Conservation (phyloP, 1,284 basidiomycete genomes). For the Ceratobasidium sp. region DNA sequence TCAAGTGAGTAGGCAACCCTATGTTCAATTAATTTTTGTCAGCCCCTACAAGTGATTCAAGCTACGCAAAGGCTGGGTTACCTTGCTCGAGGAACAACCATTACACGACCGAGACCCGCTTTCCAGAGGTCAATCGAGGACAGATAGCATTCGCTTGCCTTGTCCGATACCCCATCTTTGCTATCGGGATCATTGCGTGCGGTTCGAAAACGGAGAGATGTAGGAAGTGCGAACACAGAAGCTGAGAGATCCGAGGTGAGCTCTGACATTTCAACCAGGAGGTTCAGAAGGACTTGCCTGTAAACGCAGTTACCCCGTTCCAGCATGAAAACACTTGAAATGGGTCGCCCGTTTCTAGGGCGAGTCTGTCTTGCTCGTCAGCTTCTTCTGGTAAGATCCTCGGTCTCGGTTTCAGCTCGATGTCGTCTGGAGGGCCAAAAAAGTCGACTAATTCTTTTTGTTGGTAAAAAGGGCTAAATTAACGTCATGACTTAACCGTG, state of each 20-base stretch:
- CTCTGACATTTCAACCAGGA: constrained; percentile 53
- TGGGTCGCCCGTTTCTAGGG: constrained; percentile 55
- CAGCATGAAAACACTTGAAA: constrained; percentile 62
- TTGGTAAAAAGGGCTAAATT: constrained; percentile 48
- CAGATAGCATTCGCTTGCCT: constrained; percentile 57
- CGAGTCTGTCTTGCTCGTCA: constrained; percentile 52
- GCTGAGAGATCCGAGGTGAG: constrained; percentile 57
- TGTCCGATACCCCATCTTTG: constrained; percentile 52
- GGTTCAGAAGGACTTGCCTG: constrained; percentile 53
- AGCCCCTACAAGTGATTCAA: background rate
- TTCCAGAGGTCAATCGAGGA: constrained; percentile 60
- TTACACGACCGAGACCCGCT: constrained; percentile 56
- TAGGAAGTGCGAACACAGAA: constrained; percentile 52
- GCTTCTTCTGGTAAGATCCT: constrained; percentile 53
- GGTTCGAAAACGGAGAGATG: constrained; percentile 48
- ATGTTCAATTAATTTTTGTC: background rate
- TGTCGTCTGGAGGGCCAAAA: constrained; percentile 47
- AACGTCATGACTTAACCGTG: background rate
- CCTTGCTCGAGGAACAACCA: constrained; percentile 54
- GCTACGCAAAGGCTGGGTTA: constrained; percentile 6
- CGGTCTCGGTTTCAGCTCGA: constrained; percentile 43
- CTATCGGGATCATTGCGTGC: constrained; percentile 49
- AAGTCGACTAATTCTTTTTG: constrained; percentile 43
- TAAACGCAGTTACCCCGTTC: constrained; percentile 56
- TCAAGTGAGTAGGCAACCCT: constrained; percentile 31